Base-by-base conservation (phyloP, 129 eudicot species). In the Centella asiatica region DNA sequence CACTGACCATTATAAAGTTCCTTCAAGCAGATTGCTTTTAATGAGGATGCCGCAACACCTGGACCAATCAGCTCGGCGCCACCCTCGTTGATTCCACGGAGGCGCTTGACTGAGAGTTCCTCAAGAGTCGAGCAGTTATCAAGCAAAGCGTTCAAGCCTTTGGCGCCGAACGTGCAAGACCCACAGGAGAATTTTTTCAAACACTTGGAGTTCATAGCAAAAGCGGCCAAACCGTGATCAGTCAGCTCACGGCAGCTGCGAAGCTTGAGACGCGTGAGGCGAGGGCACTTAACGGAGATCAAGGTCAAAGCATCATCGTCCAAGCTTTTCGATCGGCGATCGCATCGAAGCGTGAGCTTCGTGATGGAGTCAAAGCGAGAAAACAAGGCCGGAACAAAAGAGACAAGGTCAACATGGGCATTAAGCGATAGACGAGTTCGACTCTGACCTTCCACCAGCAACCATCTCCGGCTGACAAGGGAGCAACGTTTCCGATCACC, bases 401-500 rank as follows among this genome's bases (percentile, higher is more conserved):
- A 29, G 24, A 31, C 31, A 46, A 68, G 58, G 13, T 31, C 88
- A 22, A 86, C 44, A 11, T 73, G 60, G 28, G 97, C 82, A 76
- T 76, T 78, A 6, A 89, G 76, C 18, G 86, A 67, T 18, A 85
- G 78, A 4, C 92, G 90, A 66, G 78, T 76, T 12, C 97, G 88
- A 69, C 83, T 85, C 67, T 76, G 88, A 1, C 88, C 95, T 66
- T 89, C 95, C 27, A 85, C 84, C 10, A 47, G 39, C 25, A 76
- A 71, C 95, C 95, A 89, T 4, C 88, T 64, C 13, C 69, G 75
- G 39, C 84, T 73, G 14, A 89, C 97, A 17, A 85, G 70, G 20
- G 97, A 85, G 66, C 86, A 80, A 7, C 66, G 70, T 5, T 80
- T 85, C 57, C 97, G 52, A 80, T 89, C 97, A 55, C 80, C 78